These are phyloP conservation scores for Hypoxylon sp. DNA, from an alignment of 2,329 filamentous ascomycete genomes.

Conservation along the genomic window DNA sequence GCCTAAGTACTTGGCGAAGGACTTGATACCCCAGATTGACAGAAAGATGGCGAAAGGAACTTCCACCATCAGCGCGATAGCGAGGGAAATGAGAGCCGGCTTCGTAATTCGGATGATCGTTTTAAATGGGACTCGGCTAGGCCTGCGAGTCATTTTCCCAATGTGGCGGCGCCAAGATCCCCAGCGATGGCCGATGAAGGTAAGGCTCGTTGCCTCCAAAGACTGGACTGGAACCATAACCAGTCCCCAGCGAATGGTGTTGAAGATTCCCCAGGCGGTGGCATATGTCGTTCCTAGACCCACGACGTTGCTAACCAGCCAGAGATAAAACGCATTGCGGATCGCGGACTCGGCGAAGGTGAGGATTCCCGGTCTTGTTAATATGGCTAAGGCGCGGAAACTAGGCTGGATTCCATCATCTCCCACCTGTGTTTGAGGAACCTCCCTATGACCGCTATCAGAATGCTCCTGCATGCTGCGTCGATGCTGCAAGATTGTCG, in stretches of 20 bases:
- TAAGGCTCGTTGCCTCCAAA: constrained; percentile 74
- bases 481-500: constrained; percentile 52
- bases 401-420: constrained; percentile 54
- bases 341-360: constrained; percentile 76
- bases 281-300: constrained; percentile 74
- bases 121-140: constrained; percentile 28
- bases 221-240: constrained; percentile 81
- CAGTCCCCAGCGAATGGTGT: constrained; percentile 80
- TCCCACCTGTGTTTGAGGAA: background rate
- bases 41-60: constrained; percentile 74
- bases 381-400: constrained; percentile 62
- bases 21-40: constrained; percentile 69
- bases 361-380: constrained; percentile 70
- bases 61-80: constrained; percentile 70
- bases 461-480: constrained; percentile 18
- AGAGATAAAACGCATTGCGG: constrained; percentile 78
- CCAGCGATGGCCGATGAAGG: constrained; percentile 78
- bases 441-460: background rate
- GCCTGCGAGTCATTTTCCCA: constrained; percentile 37
- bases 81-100: constrained; percentile 68
- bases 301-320: constrained; percentile 76
- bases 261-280: constrained; percentile 81
- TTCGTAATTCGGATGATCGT: constrained; percentile 57
- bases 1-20: constrained; percentile 75
- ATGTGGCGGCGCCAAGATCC: constrained; percentile 61